Evolutionary conservation across 2,329 filamentous ascomycete genomes (phyloP).

Genomic region (Pseudocercospora fuligena): DNA sequence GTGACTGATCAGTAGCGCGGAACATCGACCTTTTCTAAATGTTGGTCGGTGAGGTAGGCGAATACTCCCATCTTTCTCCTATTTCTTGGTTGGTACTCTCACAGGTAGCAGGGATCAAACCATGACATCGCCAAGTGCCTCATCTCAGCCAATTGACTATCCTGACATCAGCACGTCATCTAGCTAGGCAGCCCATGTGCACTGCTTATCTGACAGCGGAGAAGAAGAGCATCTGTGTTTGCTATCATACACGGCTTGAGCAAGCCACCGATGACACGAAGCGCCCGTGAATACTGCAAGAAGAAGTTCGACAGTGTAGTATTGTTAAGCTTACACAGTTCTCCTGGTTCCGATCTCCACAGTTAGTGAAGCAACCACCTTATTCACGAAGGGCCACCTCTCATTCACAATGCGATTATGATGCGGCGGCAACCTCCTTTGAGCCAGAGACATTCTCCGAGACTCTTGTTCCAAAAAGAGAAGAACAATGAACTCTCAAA

Average conservation of each 20-base stretch:
- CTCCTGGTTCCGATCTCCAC: neutral
- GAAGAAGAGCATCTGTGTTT: neutral
- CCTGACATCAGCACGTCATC: slow-evolving; percentile 7
- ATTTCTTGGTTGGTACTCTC: neutral
- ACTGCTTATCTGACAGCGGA: neutral
- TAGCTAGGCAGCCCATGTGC: slow-evolving; percentile 2
- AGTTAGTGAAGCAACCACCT: neutral
- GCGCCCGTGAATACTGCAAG: neutral
- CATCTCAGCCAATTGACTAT: slow-evolving; percentile 1
- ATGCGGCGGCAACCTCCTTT: neutral
- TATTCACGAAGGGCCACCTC: neutral
- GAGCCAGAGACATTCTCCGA: neutral
- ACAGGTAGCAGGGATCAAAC: neutral
- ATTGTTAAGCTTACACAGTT: neutral
- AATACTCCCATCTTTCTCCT: neutral
- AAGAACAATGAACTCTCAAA: slow-evolving; percentile 7
- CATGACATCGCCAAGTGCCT: neutral
- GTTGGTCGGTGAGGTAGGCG: neutral
- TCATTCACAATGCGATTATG: slow-evolving; percentile 7
- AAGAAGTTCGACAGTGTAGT: neutral
- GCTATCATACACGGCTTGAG: neutral
- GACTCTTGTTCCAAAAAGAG: neutral
- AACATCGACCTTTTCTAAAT: no score
- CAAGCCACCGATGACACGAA: neutral
- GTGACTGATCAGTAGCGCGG: neutral